Conservation (phyloP, 208 protist species). For the Phytomonas sp. region DNA sequence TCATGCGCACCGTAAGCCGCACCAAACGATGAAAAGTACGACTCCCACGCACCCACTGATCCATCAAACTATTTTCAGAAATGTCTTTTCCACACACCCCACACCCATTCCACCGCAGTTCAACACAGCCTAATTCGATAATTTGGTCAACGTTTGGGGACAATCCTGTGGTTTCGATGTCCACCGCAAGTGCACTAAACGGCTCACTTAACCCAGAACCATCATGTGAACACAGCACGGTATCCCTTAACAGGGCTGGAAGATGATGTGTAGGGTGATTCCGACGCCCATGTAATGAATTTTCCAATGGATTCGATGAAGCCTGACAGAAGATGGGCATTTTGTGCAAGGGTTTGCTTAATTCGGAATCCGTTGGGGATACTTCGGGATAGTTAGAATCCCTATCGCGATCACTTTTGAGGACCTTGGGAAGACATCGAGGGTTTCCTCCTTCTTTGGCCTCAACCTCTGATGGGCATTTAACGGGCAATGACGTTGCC, state of each 20-base stretch:
- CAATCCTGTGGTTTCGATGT: conserved; percentile 69
- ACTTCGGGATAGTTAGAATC: background rate
- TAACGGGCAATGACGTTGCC: background rate
- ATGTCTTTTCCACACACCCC: background rate
- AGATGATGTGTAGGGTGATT: background rate
- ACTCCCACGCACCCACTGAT: conserved; percentile 27
- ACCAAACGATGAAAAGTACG: conserved; percentile 42
- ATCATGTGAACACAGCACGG: background rate
- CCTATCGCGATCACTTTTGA: background rate
- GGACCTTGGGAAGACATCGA: background rate
- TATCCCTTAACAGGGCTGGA: background rate
- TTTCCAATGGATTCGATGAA: background rate
- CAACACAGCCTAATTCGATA: conserved; percentile 46
- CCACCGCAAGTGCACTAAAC: conserved; percentile 35
- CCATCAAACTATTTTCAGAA: background rate
- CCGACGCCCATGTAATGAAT: background rate
- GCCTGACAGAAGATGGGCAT: background rate
- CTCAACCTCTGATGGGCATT: background rate
- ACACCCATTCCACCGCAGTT: conserved; percentile 38
- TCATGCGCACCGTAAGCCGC: conserved; percentile 19
- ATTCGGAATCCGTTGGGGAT: background rate
- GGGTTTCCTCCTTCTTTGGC: background rate
- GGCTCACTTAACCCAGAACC: background rate
- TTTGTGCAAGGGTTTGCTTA: background rate
- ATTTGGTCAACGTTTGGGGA: conserved; percentile 29